phyloP scores from a whole-genome alignment of 495 filamentous ascomycete species.

The Penicillium egyptiacum region DNA sequence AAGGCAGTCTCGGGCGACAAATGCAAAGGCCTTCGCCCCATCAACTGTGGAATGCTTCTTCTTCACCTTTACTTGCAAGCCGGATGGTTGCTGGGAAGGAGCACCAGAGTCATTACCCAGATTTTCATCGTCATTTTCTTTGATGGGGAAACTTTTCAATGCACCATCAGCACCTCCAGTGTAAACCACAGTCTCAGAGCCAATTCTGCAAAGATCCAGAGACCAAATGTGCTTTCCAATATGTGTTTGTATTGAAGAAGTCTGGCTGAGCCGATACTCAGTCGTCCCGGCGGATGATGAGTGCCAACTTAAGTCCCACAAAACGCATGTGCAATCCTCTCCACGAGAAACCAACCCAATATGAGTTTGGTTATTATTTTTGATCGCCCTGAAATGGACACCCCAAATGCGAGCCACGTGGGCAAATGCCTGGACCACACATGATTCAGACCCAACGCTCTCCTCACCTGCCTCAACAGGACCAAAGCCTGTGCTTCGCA shows the following conservation, averaged over 20 bases:
- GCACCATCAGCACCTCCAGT: constrained; percentile 86
- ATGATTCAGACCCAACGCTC: constrained; percentile 34
- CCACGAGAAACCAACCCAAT: constrained; percentile 67
- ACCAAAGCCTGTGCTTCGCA: constrained; percentile 47
- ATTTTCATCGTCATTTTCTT: constrained; percentile 9
- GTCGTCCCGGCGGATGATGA: constrained; percentile 14
- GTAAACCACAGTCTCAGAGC: constrained; percentile 49
- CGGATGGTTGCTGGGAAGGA: background rate
- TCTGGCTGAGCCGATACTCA: constrained; percentile 48
- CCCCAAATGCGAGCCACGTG: constrained; percentile 90
- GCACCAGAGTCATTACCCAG: background rate
- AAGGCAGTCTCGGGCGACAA: constrained; percentile 57
- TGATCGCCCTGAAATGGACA: constrained; percentile 59
- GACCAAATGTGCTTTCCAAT: constrained; percentile 93
- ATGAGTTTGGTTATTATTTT: constrained; percentile 18
- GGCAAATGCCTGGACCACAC: constrained; percentile 70
- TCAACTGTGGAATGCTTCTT: constrained; percentile 31
- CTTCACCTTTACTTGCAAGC: constrained; percentile 2
- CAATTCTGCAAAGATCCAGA: constrained; percentile 44
- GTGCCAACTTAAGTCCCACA: constrained; percentile 61
- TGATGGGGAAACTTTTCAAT: constrained; percentile 38
- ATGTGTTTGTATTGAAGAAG: constrained; percentile 60
- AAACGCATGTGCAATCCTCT: constrained; percentile 71
- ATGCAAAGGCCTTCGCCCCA: constrained; percentile 65
- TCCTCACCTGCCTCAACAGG: constrained; percentile 16